Evolutionary conservation across 2,329 filamentous ascomycete species (phyloP).

Genomic region (Metarhizium rileyi): DNA sequence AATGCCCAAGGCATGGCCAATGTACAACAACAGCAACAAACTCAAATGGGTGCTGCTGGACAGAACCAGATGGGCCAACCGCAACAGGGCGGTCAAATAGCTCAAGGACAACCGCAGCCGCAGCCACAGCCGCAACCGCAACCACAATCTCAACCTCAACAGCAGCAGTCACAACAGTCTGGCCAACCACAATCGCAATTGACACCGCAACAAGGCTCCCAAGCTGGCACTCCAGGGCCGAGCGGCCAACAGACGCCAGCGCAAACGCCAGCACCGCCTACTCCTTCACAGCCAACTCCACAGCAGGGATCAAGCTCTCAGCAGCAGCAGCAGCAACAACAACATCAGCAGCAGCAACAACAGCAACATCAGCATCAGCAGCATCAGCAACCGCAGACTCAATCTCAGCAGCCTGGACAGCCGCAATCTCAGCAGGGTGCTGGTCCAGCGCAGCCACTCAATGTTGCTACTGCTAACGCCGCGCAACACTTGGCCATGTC

Average conservation of each 20-base stretch:
- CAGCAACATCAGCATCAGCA: conserved; percentile 1
- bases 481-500: conserved; percentile 27
- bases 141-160: conserved; percentile 22
- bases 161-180: conserved; percentile 13
- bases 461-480: conserved; percentile 11
- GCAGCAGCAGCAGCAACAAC: conserved; percentile 18
- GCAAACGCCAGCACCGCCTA: conserved; percentile 26
- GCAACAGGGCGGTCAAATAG: conserved; percentile 14
- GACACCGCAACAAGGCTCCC: conserved; percentile 17
- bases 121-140: conserved; percentile 37
- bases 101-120: conserved; percentile 21
- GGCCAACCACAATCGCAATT: conserved; percentile 33
- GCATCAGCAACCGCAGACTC: conserved; percentile 24
- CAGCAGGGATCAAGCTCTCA: conserved; percentile 22
- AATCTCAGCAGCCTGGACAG: conserved; percentile 17
- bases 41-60: conserved; percentile 9
- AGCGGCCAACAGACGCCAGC: conserved; percentile 30
- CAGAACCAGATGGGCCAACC: conserved; percentile 11
- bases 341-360: conserved; percentile 20
- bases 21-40: conserved; percentile 21
- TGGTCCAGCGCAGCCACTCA: conserved; percentile 17
- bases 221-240: conserved; percentile 8
- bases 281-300: conserved; percentile 6
- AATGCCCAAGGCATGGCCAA: conserved; percentile 35
- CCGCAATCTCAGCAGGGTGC: conserved; percentile 2